Conservation (phyloP, 148 eudicot genomes). For the Dysphania ambrosioides region DNA sequence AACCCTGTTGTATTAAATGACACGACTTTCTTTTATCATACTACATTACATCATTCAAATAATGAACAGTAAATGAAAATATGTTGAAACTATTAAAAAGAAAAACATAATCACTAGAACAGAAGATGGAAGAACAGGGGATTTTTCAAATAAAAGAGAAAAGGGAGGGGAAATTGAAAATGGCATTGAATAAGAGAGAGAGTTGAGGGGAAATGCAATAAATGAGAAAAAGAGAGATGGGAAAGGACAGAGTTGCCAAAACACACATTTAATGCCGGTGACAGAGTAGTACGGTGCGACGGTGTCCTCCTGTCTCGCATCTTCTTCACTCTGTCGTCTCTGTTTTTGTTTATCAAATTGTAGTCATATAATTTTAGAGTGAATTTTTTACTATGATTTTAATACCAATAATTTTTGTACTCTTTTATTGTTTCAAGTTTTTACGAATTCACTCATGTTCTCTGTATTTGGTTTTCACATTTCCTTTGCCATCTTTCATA, state of each 20-base stretch:
- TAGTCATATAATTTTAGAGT: no score
- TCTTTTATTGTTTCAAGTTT: no score
- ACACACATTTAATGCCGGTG: conserved; percentile 20
- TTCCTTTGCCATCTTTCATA: no score
- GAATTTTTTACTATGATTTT: no score
- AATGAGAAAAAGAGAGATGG: conserved; percentile 17
- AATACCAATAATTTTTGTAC: no score
- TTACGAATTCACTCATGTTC: no score
- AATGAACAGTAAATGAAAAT: conserved; percentile 1
- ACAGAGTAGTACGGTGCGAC: conserved; percentile 17
- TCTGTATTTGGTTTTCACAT: no score
- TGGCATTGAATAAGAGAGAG: conserved; percentile 27
- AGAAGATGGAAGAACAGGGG: no score
- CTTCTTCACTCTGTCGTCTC: no score
- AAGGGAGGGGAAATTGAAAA: neutral
- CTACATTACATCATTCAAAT: conserved; percentile 25
- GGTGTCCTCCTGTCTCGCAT: no score
- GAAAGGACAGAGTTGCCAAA: neutral
- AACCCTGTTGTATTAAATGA: conserved; percentile 27
- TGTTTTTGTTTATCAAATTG: conserved; percentile 6
- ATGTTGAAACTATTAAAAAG: neutral
- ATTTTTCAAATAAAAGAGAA: neutral
- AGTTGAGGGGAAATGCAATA: conserved; percentile 9
- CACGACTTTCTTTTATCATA: neutral
- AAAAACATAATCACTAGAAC: no score